Percentiles rank a stretch among this genome's conserved stretches.
These are phyloP conservation scores for Pythium sukuiense DNA, from an alignment of 352 stramenopile species.

Conservation along the genomic window DNA sequence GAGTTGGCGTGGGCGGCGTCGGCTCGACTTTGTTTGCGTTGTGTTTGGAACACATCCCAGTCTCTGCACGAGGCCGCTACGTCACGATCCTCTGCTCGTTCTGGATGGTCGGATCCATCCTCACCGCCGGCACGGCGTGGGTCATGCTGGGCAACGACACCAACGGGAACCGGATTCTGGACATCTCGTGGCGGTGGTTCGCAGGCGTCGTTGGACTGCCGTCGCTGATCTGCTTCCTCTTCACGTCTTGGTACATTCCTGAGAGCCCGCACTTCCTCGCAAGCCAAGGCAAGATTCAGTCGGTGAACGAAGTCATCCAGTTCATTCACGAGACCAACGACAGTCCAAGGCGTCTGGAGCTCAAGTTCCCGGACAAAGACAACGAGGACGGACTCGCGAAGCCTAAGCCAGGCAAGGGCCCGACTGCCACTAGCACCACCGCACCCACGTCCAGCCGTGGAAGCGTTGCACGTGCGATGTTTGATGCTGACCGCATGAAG, in stretches of 20 bases:
- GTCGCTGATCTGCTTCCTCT: slow-evolving; percentile 62
- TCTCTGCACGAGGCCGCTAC: slow-evolving; percentile 65
- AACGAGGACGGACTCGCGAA: slow-evolving; percentile 39
- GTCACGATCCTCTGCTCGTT: slow-evolving; percentile 89
- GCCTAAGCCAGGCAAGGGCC: not conserved
- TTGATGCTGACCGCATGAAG: slow-evolving; percentile 64
- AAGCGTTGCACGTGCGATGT: slow-evolving; percentile 58
- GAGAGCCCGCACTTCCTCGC: slow-evolving; percentile 83
- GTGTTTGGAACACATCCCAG: slow-evolving; percentile 83
- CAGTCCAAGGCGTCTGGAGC: slow-evolving; percentile 49
- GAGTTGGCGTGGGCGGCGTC: slow-evolving; percentile 79
- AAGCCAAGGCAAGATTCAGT: slow-evolving; percentile 57
- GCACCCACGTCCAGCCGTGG: slow-evolving; percentile 36
- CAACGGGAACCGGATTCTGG: slow-evolving; percentile 56
- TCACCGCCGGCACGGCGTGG: slow-evolving; percentile 82
- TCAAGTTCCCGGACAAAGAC: slow-evolving; percentile 61
- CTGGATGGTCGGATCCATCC: slow-evolving; percentile 89
- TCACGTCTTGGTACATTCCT: slow-evolving; percentile 70
- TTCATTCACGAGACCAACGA: slow-evolving; percentile 60
- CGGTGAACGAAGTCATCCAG: slow-evolving; percentile 54
- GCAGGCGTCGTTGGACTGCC: slow-evolving; percentile 72
- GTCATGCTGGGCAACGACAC: slow-evolving; percentile 77
- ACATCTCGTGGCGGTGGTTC: slow-evolving; percentile 85
- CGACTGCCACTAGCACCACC: not conserved
- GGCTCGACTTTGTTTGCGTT: slow-evolving; percentile 86